Base-by-base conservation (phyloP, 2,329 filamentous ascomycete genomes). In the Talaromyces amestolkiae region DNA sequence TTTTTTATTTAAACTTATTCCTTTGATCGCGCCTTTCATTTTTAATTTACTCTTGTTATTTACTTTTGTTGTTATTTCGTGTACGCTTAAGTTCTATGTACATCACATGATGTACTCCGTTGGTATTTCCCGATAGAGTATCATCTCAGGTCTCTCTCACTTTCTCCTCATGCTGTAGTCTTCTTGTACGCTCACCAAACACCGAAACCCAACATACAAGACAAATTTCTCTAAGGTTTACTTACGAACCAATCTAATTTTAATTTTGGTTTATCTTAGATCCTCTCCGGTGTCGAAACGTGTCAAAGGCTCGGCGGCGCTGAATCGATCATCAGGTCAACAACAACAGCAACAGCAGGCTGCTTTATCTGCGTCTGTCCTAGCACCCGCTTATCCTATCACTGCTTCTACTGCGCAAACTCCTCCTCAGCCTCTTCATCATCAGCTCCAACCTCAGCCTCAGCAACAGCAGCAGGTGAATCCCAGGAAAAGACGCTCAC, bases 401-500 rank as follows among this genome's bases (percentile, higher is more conserved):
- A 47, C 43, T n/a, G 33, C 49, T 39, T 17, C 64, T 13, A 35
- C 64, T 53, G 15, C 59, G 19, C 64, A 62, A 27, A 51, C 51
- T 3, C 43, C 64, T 8, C 43, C 56, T 13, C 64, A 63, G 31
- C 43, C 64, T 58, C 56, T 45, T n/a, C 54, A 35, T 22, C 56
- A 59, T 45, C 56, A 41, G 22, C 56, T 31, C 5, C 56, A 59
- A 35, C 43, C 59, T 15, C 61, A 31, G 22, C 24, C 47, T 11
- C 60, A 63, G 22, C 60, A 61, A 22, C 53, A 56, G n/a, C 51
- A 58, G 35, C 56, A 59, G 56, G 69, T 72, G 61, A 81, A 79
- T 68, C 76, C 80, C 43, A 78, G 79, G 66, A 82, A 82, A 75
- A 77, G 80, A 65, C 78, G 77, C 66, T 73, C 78, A 66, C 80